Conservation (phyloP, 1,284 basidiomycete species). For the Cryptococcus sp. region DNA sequence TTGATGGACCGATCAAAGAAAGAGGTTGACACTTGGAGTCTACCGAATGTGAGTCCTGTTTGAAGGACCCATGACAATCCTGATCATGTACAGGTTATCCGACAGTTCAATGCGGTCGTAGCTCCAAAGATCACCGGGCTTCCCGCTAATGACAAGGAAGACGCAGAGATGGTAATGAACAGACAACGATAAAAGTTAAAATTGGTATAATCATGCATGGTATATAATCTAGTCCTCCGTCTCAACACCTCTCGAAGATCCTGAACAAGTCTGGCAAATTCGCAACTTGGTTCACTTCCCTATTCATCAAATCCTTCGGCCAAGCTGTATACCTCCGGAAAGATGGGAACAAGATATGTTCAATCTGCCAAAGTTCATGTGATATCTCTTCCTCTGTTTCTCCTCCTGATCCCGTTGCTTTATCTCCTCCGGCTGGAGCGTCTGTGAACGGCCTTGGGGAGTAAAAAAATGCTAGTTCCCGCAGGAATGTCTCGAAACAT, state of each 20-base stretch:
- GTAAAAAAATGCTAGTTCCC: slow-evolving; percentile 88
- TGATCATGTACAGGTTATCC: slow-evolving; percentile 14
- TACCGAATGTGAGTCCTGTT: slow-evolving; percentile 16
- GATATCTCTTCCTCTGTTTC: slow-evolving; percentile 23
- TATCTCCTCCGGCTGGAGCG: slow-evolving; percentile 9
- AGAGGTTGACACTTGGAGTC: slow-evolving; percentile 26
- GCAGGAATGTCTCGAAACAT: slow-evolving; percentile 80
- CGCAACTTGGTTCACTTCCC: slow-evolving; percentile 78
- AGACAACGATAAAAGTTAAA: slow-evolving; percentile 1
- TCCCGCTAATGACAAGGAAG: slow-evolving; percentile 17
- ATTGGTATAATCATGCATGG: background rate
- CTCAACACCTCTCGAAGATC: slow-evolving; percentile 79
- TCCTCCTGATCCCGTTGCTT: slow-evolving; percentile 5
- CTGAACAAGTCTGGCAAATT: slow-evolving; percentile 81
- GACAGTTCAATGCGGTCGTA: slow-evolving; percentile 23
- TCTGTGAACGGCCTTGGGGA: slow-evolving; percentile 55
- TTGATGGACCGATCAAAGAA: slow-evolving; percentile 34
- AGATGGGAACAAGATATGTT: slow-evolving; percentile 80
- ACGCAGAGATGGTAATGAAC: slow-evolving; percentile 15
- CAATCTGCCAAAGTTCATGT: slow-evolving; percentile 72
- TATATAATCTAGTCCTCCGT: background rate
- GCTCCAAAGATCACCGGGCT: slow-evolving; percentile 21
- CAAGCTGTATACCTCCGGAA: slow-evolving; percentile 68
- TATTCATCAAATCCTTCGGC: slow-evolving; percentile 53
- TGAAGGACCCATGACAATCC: background rate